Conservation (phyloP, 2,329 filamentous ascomycete genomes). For the Colletotrichum abscissum region DNA sequence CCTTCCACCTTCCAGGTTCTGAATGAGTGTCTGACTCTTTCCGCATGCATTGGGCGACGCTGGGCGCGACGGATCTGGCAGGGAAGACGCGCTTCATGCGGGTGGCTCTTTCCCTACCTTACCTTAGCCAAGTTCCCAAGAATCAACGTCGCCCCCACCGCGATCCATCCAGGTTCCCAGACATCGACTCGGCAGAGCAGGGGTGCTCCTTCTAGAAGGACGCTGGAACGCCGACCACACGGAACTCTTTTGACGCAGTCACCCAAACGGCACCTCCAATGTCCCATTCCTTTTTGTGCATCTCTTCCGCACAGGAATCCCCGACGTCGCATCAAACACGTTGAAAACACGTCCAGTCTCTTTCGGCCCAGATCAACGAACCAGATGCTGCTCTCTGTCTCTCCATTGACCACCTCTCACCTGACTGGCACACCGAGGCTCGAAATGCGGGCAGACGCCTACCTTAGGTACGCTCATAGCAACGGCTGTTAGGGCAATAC, state of each 20-base stretch:
- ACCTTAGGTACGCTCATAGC: neutral
- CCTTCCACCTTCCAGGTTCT: neutral
- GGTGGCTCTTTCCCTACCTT: constrained; percentile 4
- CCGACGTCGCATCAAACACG: constrained; percentile 18
- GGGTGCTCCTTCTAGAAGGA: constrained; percentile 33
- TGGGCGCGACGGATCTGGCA: neutral
- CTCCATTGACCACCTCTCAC: neutral
- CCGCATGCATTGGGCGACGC: neutral
- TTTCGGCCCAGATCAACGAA: neutral
- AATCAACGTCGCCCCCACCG: neutral
- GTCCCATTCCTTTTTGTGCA: neutral
- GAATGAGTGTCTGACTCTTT: neutral
- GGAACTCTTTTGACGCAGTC: constrained; percentile 25
- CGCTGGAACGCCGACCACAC: constrained; percentile 26
- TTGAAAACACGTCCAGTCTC: constrained; percentile 17
- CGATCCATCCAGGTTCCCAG: neutral
- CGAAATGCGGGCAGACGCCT: neutral
- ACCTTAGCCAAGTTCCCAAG: neutral
- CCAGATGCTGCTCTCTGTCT: neutral
- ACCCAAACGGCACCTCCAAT: neutral
- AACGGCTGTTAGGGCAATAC: neutral
- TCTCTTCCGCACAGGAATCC: neutral
- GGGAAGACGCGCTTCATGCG: constrained; percentile 17
- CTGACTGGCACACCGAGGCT: neutral
- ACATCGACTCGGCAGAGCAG: neutral